phyloP scores from a whole-genome alignment of 352 stramenopile genomes.

The Globisporangium ultimum region DNA sequence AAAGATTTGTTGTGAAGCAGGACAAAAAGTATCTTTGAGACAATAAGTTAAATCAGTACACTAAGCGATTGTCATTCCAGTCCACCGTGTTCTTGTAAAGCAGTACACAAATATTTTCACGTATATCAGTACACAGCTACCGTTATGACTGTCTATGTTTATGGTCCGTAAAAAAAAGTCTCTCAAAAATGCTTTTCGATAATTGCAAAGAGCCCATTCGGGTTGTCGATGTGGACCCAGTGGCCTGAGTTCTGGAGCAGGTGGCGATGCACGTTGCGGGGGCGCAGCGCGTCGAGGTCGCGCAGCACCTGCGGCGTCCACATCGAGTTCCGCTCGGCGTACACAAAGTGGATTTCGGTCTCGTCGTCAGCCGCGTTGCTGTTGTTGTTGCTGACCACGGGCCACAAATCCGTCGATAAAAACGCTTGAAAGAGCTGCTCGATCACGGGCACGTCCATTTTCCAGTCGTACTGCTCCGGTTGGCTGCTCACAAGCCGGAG shows the following conservation, averaged over 20 bases:
- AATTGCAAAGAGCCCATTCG: slow-evolving; percentile 60
- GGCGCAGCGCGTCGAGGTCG: slow-evolving; percentile 37
- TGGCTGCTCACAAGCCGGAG: slow-evolving; percentile 43
- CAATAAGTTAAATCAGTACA: too few species aligned
- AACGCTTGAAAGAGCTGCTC: slow-evolving; percentile 74
- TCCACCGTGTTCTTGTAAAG: too few species aligned
- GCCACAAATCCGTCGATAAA: slow-evolving; percentile 63
- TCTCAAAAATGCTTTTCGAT: slow-evolving; percentile 41
- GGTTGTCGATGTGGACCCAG: slow-evolving; percentile 87
- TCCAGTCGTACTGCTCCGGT: slow-evolving; percentile 73
- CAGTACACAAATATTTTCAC: too few species aligned
- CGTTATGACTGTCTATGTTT: not conserved
- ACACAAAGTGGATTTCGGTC: slow-evolving; percentile 73
- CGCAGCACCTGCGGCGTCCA: slow-evolving; percentile 53
- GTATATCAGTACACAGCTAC: too few species aligned
- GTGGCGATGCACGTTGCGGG: slow-evolving; percentile 57
- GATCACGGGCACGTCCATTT: slow-evolving; percentile 75
- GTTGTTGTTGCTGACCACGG: slow-evolving; percentile 36
- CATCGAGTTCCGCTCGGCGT: slow-evolving; percentile 72
- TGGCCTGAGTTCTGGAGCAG: slow-evolving; percentile 72
- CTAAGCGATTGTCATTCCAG: too few species aligned
- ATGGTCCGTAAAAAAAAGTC: too few species aligned
- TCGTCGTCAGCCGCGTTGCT: slow-evolving; percentile 14
- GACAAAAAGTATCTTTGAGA: too few species aligned
- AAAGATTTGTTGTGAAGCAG: too few species aligned